These are phyloP conservation scores for Pyrus hybrid DNA, from an alignment of 331 rosid species.

Conservation along the genomic window DNA sequence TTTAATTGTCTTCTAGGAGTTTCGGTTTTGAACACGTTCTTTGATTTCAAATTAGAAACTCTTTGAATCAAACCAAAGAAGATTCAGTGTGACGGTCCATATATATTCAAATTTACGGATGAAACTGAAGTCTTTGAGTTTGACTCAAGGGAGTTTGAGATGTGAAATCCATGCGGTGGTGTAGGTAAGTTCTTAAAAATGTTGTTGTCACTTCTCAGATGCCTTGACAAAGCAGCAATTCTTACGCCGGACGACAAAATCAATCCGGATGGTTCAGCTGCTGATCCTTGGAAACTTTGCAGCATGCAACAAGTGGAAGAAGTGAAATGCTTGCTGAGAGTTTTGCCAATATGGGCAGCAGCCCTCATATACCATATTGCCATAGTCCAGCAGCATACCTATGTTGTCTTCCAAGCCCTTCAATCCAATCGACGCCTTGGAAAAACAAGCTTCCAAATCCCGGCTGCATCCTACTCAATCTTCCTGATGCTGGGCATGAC, in stretches of 20 bases:
- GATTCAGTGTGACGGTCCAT: neutral
- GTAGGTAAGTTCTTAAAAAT: slow-evolving; percentile 32
- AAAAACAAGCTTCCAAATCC: slow-evolving; percentile 44
- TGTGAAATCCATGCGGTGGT: neutral
- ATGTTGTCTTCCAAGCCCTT: slow-evolving; percentile 68
- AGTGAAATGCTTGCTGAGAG: slow-evolving; percentile 60
- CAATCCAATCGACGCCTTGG: slow-evolving; percentile 55
- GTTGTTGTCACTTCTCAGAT: slow-evolving; percentile 26
- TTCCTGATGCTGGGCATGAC: slow-evolving; percentile 59
- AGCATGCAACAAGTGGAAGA: slow-evolving; percentile 83
- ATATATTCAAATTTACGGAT: no score
- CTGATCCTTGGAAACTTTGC: slow-evolving; percentile 75
- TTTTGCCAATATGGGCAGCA: slow-evolving; percentile 68
- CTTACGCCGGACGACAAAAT: slow-evolving; percentile 38
- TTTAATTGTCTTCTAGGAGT: slow-evolving; percentile 10
- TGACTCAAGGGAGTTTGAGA: neutral
- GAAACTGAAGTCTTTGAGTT: slow-evolving; percentile 2
- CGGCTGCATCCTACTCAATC: slow-evolving; percentile 58
- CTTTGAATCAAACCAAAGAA: neutral
- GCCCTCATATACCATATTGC: slow-evolving; percentile 35
- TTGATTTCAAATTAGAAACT: neutral
- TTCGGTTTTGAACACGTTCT: neutral
- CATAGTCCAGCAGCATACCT: slow-evolving; percentile 52
- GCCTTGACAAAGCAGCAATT: slow-evolving; percentile 77
- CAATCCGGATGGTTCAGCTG: slow-evolving; percentile 54